Conservation (phyloP, 2,329 filamentous ascomycete species). For the Paecilomyces dactylethromorphus region DNA sequence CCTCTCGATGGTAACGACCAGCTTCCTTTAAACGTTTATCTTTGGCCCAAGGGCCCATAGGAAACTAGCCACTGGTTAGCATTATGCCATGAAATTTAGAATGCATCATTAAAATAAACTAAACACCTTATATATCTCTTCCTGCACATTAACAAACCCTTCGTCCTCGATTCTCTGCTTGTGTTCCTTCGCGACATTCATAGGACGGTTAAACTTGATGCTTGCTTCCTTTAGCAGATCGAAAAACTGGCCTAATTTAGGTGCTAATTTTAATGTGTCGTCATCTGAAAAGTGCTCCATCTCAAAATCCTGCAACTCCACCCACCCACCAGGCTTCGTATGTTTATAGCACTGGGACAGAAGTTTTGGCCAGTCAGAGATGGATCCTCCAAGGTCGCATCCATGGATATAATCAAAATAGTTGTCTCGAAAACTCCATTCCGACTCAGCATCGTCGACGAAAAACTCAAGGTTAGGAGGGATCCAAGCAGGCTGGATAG, state of each 20-base stretch:
- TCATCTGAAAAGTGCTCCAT: conserved; percentile 38
- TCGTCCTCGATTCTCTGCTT: conserved; percentile 39
- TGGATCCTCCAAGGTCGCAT: conserved; percentile 33
- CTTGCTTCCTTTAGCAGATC: conserved; percentile 22
- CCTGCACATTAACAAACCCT: conserved; percentile 45
- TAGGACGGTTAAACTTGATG: conserved; percentile 25
- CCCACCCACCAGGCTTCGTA: conserved; percentile 40
- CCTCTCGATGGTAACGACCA: conserved; percentile 21
- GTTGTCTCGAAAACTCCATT: conserved; percentile 24
- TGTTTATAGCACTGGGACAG: conserved; percentile 31
- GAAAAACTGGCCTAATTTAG: conserved; percentile 13
- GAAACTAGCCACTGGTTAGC: conserved; percentile 24
- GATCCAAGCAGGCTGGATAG: conserved; percentile 37
- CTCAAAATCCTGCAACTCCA: conserved; percentile 40
- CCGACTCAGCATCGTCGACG: conserved; percentile 15
- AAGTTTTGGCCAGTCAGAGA: conserved; percentile 25
- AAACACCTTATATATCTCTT: conserved; percentile 33
- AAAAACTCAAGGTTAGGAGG: conserved; percentile 14
- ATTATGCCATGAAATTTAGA: neutral
- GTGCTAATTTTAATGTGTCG: conserved; percentile 22
- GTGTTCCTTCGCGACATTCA: conserved; percentile 23
- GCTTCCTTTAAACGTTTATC: conserved; percentile 43
- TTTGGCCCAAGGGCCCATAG: conserved; percentile 43
- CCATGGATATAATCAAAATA: conserved; percentile 39
- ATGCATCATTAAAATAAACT: neutral